Evolutionary conservation across 2,329 filamentous ascomycete species (phyloP).

Genomic region (Exophiala xenobiotica): DNA sequence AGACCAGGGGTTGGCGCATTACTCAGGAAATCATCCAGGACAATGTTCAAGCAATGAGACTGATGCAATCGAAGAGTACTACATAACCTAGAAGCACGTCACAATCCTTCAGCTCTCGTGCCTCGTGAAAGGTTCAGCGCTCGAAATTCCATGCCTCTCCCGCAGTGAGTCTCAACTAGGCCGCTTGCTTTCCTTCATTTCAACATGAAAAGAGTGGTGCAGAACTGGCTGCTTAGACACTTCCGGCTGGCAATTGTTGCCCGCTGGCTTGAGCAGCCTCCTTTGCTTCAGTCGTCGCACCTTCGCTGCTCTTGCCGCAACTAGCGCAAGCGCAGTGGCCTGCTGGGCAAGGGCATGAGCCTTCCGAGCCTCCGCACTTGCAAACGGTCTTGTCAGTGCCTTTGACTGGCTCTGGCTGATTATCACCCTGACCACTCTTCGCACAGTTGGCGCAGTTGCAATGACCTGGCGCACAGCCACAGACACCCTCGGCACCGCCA

Average conservation of each 20-base stretch:
- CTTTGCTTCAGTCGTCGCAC: conserved; percentile 27
- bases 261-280: conserved; percentile 30
- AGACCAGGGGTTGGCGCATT: too few species aligned
- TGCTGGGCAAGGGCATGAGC: conserved; percentile 38
- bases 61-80: too few species aligned
- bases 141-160: too few species aligned
- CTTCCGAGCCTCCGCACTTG: conserved; percentile 38
- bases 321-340: conserved; percentile 41
- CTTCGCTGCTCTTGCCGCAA: conserved; percentile 33
- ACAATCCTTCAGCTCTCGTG: too few species aligned
- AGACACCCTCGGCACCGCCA: conserved; percentile 38
- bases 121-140: too few species aligned
- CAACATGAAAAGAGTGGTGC: too few species aligned
- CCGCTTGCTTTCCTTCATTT: too few species aligned
- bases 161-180: too few species aligned
- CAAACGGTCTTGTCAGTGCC: conserved; percentile 43
- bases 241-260: conserved; percentile 27
- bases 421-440: conserved; percentile 53
- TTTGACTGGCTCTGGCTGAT: conserved; percentile 37
- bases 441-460: conserved; percentile 41
- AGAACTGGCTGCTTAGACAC: conserved; percentile 21
- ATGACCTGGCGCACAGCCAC: conserved; percentile 38
- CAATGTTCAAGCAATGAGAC: too few species aligned
- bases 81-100: too few species aligned
- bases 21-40: too few species aligned